phyloP scores from a whole-genome alignment of 2,329 filamentous ascomycete species.

The Mollisia scopiformis region DNA sequence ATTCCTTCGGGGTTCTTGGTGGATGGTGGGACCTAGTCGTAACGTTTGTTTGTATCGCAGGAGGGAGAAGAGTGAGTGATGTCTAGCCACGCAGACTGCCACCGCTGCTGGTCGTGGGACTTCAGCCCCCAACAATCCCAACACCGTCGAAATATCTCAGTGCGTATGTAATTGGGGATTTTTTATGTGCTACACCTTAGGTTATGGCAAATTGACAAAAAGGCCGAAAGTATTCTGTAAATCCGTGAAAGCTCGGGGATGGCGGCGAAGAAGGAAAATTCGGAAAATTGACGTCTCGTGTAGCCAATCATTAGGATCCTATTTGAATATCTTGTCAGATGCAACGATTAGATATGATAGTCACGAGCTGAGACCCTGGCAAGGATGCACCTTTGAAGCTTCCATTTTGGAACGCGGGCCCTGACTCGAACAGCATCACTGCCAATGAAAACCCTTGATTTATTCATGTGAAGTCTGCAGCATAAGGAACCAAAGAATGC shows the following conservation, averaged over 20 bases:
- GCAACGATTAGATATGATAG: not conserved
- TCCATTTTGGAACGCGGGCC: not conserved
- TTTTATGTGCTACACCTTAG: no score
- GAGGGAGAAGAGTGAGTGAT: slow-evolving; percentile 65
- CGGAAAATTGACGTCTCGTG: not conserved
- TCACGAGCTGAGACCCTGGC: not conserved
- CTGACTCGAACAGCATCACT: not conserved
- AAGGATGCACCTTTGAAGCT: not conserved
- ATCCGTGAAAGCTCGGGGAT: not conserved
- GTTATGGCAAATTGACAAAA: no score
- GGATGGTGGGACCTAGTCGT: slow-evolving; percentile 64
- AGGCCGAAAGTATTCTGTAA: not conserved
- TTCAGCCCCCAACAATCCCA: slow-evolving; percentile 53
- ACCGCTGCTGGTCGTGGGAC: slow-evolving; percentile 51
- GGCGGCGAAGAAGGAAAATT: not conserved
- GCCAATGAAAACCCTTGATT: not conserved
- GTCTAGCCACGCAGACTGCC: no score
- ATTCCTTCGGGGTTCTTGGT: slow-evolving; percentile 34
- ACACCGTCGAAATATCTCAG: not conserved
- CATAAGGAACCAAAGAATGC: not conserved
- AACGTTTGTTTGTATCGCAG: slow-evolving; percentile 52
- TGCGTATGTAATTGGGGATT: not conserved
- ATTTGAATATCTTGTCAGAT: not conserved
- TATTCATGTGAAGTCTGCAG: not conserved
- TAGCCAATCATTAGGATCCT: not conserved